Base-by-base conservation (phyloP, 108 stramenopile species). In the Cyclotella kingstonii region DNA sequence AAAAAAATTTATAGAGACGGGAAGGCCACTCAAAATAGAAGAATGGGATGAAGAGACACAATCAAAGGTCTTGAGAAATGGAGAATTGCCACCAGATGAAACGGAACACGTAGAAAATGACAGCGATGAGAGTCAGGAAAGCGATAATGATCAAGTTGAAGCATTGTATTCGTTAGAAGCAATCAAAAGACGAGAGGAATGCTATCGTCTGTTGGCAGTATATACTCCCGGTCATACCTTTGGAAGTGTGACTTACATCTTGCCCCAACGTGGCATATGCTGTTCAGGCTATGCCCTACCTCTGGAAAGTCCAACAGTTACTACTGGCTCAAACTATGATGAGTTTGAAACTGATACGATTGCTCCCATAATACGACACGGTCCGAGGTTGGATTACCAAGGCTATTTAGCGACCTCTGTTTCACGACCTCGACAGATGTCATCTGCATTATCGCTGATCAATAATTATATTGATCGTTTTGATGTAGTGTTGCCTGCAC, bases 201-300 rank as follows among this genome's bases (percentile, higher is more conserved):
- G 76, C 4, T 79, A 87, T 57, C 68, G 57, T n/a, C 53, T 93
- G 17, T 52, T 93, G 38, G 88, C 91, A 14, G 73, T 88, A 0
- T 86, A 85, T 44, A 93, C 91, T 29, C 91, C 91, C 30, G 89
- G 91, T 7, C 86, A 87, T 27, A 82, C 88, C 17, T 88, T 76
- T 76, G 91, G 91, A 43, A 82, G 79, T 43, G 57, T 90, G 8
- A 84, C 81, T 2, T 93, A 86, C 54, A 59, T 93, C 19, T 90
- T 93, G 43, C 91, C 91, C 4, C 54, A 84, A 31, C 63, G 78
- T 11, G 59, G 70, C 5, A 23, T 93, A 27, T 85, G 84, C 57
- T 79, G 75, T 17, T 88, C 86, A 15, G 91, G 91, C 4, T 90
- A 66, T 60, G 76, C 91, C 19, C 71, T 93, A 5, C 91, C 91